Conservation (phyloP, 2,329 filamentous ascomycete species). For the Trichophyton verrucosum region DNA sequence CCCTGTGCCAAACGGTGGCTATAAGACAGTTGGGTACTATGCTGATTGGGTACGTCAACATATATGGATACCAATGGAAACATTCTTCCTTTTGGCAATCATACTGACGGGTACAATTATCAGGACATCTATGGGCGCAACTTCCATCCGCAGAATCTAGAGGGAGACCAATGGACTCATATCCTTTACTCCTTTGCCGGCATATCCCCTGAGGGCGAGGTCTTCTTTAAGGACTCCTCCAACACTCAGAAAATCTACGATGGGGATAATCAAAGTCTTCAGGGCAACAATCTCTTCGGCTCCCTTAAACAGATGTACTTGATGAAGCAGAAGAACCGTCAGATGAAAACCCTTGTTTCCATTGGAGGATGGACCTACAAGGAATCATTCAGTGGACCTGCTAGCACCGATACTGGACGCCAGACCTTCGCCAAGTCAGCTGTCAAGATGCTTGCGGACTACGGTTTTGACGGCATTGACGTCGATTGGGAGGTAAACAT, state of each 20-base stretch:
- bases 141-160: slow-evolving; percentile 73
- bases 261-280: slow-evolving; percentile 53
- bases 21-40: slow-evolving; percentile 10
- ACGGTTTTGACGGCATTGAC: slow-evolving; percentile 51
- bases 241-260: slow-evolving; percentile 59
- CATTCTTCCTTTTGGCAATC: too few relatives aligned
- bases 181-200: slow-evolving; percentile 88
- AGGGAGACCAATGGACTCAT: slow-evolving; percentile 70
- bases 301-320: slow-evolving; percentile 64
- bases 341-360: slow-evolving; percentile 67
- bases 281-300: slow-evolving; percentile 62
- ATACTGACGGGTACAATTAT: background rate
- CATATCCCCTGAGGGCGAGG: slow-evolving; percentile 63
- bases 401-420: slow-evolving; percentile 47
- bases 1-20: background rate
- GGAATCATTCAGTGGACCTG: slow-evolving; percentile 59
- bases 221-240: slow-evolving; percentile 58
- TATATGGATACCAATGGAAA: background rate
- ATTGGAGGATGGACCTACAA: slow-evolving; percentile 74
- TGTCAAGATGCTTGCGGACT: slow-evolving; percentile 60
- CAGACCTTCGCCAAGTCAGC: slow-evolving; percentile 54
- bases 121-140: slow-evolving; percentile 76
- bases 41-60: slow-evolving; percentile 10
- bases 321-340: slow-evolving; percentile 62
- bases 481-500: slow-evolving; percentile 31